A percentile compares a stretch with the other conserved stretches of the same genome.
These are phyloP conservation scores for Gloeopeniophorella convolvens DNA, from an alignment of 768 basidiomycete genomes.

Conservation along the genomic window DNA sequence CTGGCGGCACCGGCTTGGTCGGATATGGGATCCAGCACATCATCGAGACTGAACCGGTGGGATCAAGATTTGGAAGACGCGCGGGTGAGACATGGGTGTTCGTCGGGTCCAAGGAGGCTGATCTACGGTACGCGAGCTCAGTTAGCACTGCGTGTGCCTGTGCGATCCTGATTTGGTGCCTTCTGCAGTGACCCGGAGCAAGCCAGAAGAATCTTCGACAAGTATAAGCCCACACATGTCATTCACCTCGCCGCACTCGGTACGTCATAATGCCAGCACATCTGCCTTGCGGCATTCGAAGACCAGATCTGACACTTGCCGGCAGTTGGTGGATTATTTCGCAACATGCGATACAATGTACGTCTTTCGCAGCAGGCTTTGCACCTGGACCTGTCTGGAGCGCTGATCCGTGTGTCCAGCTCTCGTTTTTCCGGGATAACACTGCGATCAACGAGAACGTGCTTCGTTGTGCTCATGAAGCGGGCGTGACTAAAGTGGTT, in stretches of 20 bases:
- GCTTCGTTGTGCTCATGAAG: constrained; percentile 64
- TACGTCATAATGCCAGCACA: constrained; percentile 31
- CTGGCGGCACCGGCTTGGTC: constrained; percentile 81
- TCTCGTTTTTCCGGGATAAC: constrained; percentile 92
- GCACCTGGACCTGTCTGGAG: background rate
- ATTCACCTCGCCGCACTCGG: constrained; percentile 94
- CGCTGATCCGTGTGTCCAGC: constrained; percentile 33
- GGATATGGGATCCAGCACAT: constrained; percentile 78
- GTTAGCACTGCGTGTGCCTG: background rate
- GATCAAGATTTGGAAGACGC: constrained; percentile 70
- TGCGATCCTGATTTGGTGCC: background rate
- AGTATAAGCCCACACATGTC: constrained; percentile 92
- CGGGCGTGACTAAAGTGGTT: constrained; percentile 69
- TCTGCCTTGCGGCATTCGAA: background rate
- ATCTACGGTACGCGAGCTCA: constrained; percentile 59
- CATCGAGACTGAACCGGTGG: constrained; percentile 70
- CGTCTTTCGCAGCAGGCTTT: constrained; percentile 6
- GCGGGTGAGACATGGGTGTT: constrained; percentile 85
- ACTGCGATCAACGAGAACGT: constrained; percentile 94
- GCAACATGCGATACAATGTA: constrained; percentile 93
- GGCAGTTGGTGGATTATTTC: constrained; percentile 88
- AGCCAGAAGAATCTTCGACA: constrained; percentile 72
- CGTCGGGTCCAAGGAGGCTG: constrained; percentile 69
- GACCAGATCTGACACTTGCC: background rate
- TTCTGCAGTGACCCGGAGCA: constrained; percentile 55